Conservation (phyloP, 2,329 filamentous ascomycete species). For the Pestalotiopsis sp. region DNA sequence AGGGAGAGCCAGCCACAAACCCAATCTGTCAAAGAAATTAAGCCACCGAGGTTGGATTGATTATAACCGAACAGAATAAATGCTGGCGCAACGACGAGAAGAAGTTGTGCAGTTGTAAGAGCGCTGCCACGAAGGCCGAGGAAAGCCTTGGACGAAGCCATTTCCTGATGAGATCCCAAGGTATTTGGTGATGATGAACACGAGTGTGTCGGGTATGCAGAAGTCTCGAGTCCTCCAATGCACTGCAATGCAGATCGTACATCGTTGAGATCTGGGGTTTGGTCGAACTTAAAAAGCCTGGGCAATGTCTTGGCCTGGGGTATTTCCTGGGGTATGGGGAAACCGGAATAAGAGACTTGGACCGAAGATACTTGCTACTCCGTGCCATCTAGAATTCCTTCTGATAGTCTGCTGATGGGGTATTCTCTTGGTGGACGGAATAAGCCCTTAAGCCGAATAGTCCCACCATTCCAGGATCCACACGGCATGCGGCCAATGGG, state of each 20-base stretch:
- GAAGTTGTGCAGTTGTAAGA: conserved; percentile 38
- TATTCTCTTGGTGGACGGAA: background rate
- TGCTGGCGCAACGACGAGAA: conserved; percentile 44
- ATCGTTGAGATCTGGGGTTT: background rate
- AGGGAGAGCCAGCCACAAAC: conserved; percentile 13
- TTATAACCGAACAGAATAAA: conserved; percentile 46
- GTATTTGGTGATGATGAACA: background rate
- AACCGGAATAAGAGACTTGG: background rate
- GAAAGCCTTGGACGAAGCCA: background rate
- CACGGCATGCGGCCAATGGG: background rate
- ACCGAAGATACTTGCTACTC: background rate
- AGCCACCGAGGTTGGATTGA: conserved; percentile 39
- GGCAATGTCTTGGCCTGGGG: background rate
- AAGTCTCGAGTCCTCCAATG: background rate
- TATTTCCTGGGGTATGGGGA: background rate
- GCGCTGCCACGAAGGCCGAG: conserved; percentile 38
- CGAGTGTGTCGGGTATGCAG: background rate
- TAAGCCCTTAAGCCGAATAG: background rate
- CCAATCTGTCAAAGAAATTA: conserved; percentile 34
- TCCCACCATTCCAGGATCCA: background rate
- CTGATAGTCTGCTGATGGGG: background rate
- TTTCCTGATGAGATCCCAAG: background rate
- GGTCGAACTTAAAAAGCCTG: background rate
- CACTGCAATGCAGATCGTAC: background rate
- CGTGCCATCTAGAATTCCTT: background rate